Conservation (phyloP, 148 eudicot genomes). For the Simmondsia chinensis region DNA sequence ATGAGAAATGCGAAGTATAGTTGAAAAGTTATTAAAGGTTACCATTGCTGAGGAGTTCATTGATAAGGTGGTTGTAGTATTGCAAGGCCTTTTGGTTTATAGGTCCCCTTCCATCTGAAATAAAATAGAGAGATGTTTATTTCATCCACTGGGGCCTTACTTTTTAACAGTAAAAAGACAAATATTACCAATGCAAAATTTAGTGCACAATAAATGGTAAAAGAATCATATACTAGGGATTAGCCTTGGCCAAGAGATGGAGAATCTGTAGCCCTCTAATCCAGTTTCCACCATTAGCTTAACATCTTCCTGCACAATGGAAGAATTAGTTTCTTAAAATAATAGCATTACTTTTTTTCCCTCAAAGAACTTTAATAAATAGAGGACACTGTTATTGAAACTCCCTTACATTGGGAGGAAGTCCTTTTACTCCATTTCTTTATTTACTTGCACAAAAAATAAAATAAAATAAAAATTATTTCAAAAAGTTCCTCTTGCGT, state of each 20-base stretch:
- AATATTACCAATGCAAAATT: too few relatives aligned
- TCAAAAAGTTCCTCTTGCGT: too few relatives aligned
- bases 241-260: conserved; percentile 56
- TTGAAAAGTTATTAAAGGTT: too few relatives aligned
- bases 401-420: too few relatives aligned
- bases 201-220: too few relatives aligned
- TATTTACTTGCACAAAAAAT: too few relatives aligned
- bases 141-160: neutral
- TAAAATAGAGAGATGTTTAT: neutral
- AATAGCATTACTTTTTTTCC: too few relatives aligned
- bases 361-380: too few relatives aligned
- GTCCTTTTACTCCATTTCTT: too few relatives aligned
- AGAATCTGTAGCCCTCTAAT: conserved; percentile 45
- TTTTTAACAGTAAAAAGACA: neutral
- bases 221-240: conserved; percentile 28
- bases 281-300: conserved; percentile 38
- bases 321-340: neutral
- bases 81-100: conserved; percentile 36
- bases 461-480: too few relatives aligned
- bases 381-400: conserved; percentile 1
- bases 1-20: too few relatives aligned
- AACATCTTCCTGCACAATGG: conserved; percentile 35
- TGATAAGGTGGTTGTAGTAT: conserved; percentile 40
- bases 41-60: conserved; percentile 42
- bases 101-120: conserved; percentile 35